These are phyloP conservation scores for Globisporangium canariense DNA, from an alignment of 352 stramenopile species.

Conservation along the genomic window DNA sequence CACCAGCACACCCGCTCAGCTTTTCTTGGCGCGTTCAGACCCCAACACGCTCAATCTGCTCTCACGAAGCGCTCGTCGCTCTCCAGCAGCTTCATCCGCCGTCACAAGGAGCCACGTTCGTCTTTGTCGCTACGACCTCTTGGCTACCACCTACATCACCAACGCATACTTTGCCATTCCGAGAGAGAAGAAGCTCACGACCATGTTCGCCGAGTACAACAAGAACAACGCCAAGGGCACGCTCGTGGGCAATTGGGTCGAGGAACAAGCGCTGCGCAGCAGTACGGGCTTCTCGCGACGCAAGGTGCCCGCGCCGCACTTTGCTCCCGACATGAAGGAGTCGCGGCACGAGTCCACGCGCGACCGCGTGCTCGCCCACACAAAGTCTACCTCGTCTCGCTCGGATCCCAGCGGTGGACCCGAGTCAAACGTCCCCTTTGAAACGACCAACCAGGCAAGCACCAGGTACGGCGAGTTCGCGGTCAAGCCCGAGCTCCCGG, in stretches of 20 bases:
- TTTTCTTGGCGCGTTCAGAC: not conserved
- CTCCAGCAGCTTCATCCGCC: not conserved
- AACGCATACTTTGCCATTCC: not conserved
- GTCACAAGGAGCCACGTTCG: not conserved
- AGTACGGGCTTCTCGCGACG: constrained; percentile 59
- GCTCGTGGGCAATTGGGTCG: constrained; percentile 83
- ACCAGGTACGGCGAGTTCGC: constrained; percentile 44
- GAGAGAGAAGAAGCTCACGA: not conserved
- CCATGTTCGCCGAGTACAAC: constrained; percentile 67
- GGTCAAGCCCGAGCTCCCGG: constrained; percentile 23
- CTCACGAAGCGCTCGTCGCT: not conserved
- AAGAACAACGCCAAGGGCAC: constrained; percentile 76
- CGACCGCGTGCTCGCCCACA: constrained; percentile 49
- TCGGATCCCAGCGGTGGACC: not conserved
- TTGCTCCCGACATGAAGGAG: constrained; percentile 40
- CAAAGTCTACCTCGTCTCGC: constrained; percentile 1
- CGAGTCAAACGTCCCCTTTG: constrained; percentile 24
- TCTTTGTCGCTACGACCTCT: not conserved
- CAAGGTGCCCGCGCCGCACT: constrained; percentile 36
- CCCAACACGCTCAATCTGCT: not conserved
- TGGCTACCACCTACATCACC: not conserved
- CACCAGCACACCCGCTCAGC: no score
- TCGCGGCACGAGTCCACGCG: constrained; percentile 44
- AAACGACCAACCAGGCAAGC: constrained; percentile 59
- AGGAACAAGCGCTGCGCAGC: constrained; percentile 66